phyloP scores from a whole-genome alignment of 176 grass and related monocot species.

The Leersia perrieri region DNA sequence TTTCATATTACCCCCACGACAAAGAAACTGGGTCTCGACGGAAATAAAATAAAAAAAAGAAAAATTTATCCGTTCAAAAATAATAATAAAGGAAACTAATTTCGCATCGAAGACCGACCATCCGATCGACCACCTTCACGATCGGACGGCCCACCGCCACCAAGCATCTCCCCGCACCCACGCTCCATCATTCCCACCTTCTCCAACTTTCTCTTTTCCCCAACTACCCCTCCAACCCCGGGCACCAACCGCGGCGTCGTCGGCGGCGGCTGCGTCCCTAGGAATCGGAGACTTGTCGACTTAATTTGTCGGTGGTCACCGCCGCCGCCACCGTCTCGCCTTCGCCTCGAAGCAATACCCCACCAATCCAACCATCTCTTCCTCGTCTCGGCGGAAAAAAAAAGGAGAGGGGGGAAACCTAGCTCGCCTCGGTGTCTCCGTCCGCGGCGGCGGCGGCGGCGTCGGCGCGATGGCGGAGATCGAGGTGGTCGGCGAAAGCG shows the following conservation, averaged over 20 bases:
- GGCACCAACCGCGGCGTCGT: too few relatives aligned
- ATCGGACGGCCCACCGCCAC: neutral
- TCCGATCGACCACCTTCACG: neutral
- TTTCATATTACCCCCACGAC: too few relatives aligned
- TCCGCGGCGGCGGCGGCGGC: too few relatives aligned
- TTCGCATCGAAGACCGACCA: neutral
- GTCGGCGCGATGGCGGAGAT: conserved; percentile 64
- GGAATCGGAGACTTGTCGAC: conserved; percentile 36
- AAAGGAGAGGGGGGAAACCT: neutral
- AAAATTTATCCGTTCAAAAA: too few relatives aligned
- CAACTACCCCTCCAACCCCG: conserved; percentile 12
- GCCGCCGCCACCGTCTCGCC: neutral
- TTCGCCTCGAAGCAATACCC: neutral
- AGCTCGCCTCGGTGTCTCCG: neutral
- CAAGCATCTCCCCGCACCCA: neutral
- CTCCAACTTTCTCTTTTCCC: neutral
- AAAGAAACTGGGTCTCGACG: too few relatives aligned
- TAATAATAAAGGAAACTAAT: too few relatives aligned
- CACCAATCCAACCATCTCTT: neutral
- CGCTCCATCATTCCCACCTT: conserved; percentile 8
- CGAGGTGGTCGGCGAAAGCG: conserved; percentile 64
- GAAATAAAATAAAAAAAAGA: too few relatives aligned
- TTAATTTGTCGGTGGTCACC: conserved; percentile 22
- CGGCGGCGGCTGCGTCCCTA: conserved; percentile 28
- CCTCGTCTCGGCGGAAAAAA: neutral